Evolutionary conservation across 139 green algal genomes (phyloP), one percentile per base, ranked within the genome.

Genomic region (Nannochloris sp.): DNA sequence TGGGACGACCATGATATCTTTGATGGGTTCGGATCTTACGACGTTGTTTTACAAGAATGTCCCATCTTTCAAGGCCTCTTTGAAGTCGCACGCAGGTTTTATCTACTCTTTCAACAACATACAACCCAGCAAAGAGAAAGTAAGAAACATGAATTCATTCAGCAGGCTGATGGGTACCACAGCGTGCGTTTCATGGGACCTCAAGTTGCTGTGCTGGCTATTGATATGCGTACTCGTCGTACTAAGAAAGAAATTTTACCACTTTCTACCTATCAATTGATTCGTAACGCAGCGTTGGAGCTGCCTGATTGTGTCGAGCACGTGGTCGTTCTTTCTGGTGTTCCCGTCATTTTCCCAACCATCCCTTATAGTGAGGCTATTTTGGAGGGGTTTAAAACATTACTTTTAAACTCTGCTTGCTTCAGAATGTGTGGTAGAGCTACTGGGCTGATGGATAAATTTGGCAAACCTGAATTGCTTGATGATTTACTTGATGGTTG

Each of bases 1-100:
- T 87, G 68, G 72, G 81, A 84, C 44, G 82, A 89, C 36, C 83
- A 90, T 38, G 85, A 91, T 64, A 87, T 90, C 56, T 93, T 83
- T 36, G 75, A 81, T 60, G 77, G 77, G 8, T 90, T 75, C 70
- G 85, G 85, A 30, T 77, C 54, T 23, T 91, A 90, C 56, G 72
- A 73, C 0, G 10, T 48, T 3, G 19, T 74, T 9, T 71, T 85
- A 37, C 79, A 86, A 56, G 37, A 35, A 23, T 83, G 83, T 66
- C 31, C 44, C 4, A 75, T 87, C 19, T 90, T 90, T 69, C 78
- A 84, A 64, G 74, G 76, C 4, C 32, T 88, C 4, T 88, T 77
- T 33, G 13, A 27, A 3, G 27, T 65, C 3, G 71, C 72, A 5
- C 35, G 60, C 4, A 68, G 54, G 15, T 80, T 82, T 53, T 90